Percentiles rank a stretch among this genome's conserved stretches.
Evolutionary conservation across 176 grass and related monocot species (phyloP).

Genomic region (Oryza nivara): DNA sequence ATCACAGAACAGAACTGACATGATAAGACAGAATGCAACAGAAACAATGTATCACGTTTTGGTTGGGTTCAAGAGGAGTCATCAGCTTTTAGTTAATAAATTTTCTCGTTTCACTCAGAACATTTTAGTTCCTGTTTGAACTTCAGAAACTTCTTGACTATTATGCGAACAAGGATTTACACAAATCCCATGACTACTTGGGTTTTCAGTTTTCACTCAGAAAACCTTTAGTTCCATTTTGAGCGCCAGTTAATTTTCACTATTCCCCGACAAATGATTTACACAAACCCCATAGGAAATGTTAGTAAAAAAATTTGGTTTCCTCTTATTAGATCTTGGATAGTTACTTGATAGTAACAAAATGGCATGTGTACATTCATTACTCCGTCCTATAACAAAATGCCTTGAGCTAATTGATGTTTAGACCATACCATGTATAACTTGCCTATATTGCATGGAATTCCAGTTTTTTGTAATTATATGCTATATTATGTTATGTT

Average conservation of each 20-base stretch:
- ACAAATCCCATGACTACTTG: slow-evolving; percentile 22
- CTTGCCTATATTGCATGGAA: slow-evolving; percentile 9
- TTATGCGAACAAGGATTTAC: not conserved
- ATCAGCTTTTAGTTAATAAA: too few relatives aligned
- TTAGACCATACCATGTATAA: not conserved
- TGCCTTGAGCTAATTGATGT: slow-evolving; percentile 9
- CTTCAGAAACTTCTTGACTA: not conserved
- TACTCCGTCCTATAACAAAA: not conserved
- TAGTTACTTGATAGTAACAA: not conserved
- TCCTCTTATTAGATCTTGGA: not conserved
- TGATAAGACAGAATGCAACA: not conserved
- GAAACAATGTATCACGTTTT: not conserved
- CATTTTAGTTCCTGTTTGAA: slow-evolving; percentile 28
- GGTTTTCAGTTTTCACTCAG: too few relatives aligned
- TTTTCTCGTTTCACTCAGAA: not conserved
- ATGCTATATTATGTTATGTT: not conserved
- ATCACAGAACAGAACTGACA: not conserved
- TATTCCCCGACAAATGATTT: too few relatives aligned
- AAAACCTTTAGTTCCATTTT: too few relatives aligned
- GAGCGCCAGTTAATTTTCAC: too few relatives aligned
- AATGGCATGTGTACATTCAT: slow-evolving; percentile 17
- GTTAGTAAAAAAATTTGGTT: not conserved
- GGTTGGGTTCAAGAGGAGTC: too few relatives aligned
- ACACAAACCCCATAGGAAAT: not conserved
- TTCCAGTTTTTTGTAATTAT: slow-evolving; percentile 16